Percentiles rank a stretch among this genome's conserved stretches.
Conservation (phyloP, 2,329 filamentous ascomycete species). For the Tolypocladium cylindrosporum region DNA sequence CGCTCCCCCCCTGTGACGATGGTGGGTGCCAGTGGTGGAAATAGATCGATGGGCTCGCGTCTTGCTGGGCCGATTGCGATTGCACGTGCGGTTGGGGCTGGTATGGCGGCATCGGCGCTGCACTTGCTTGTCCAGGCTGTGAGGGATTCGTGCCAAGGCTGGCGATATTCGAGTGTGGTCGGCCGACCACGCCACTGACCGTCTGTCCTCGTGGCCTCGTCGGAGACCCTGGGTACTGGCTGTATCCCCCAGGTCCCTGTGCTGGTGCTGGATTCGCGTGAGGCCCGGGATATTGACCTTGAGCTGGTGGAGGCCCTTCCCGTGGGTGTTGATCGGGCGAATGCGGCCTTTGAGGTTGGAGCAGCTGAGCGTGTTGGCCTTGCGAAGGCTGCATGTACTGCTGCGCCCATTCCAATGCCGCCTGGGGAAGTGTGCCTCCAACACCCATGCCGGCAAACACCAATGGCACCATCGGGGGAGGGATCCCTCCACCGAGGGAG, state of each 20-base stretch:
- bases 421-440: conserved; percentile 49
- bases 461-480: conserved; percentile 63
- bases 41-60: conserved; percentile 67
- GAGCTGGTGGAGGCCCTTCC: conserved; percentile 32
- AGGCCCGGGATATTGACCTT: conserved; percentile 29
- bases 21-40: conserved; percentile 93
- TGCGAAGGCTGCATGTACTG: conserved; percentile 49
- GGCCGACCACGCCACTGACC: conserved; percentile 28
- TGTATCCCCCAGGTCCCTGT: conserved; percentile 28
- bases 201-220: conserved; percentile 40
- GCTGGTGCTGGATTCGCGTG: conserved; percentile 17
- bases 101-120: conserved; percentile 26
- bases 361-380: conserved; percentile 38
- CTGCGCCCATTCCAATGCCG: conserved; percentile 58
- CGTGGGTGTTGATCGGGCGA: conserved; percentile 43
- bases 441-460: conserved; percentile 61
- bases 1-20: conserved; percentile 45
- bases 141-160: conserved; percentile 35
- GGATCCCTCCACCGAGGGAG: conserved; percentile 59
- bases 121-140: conserved; percentile 17
- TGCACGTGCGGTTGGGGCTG: conserved; percentile 38
- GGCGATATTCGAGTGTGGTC: conserved; percentile 29
- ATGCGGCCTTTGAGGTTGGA: conserved; percentile 36
- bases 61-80: conserved; percentile 46
- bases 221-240: conserved; percentile 38